Evolutionary conservation across 495 filamentous ascomycete genomes (phyloP), one percentile per base, ranked within the genome.

Genomic region (Aspergillus cristatus): DNA sequence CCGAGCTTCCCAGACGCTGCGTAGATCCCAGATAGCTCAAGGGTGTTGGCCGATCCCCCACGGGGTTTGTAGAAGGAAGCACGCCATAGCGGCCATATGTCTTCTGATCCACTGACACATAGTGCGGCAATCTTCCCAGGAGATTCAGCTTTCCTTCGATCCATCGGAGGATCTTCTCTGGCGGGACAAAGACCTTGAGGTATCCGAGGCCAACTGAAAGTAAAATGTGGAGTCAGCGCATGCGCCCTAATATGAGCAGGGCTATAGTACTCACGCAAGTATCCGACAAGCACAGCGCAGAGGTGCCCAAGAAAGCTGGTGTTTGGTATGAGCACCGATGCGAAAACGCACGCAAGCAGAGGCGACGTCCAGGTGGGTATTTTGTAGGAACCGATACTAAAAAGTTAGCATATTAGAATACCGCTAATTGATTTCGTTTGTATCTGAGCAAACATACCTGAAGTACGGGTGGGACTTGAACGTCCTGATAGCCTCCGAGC

Each of bases 61-160:
- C 45, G 3, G 54, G 30, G 14, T 54, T 67, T 18, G 65, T 68
- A 0, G 76, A 76, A 1, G 88, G 88, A 14, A 96, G 63, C 13
- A 96, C 84, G 1, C 88, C 88, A 52, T 90, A 94, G 33, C 88
- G 73, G n/a, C 88, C 88, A 51, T 86, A 93, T n/a, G 83, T 93
- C 73, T 93, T 94, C 55, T 94, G 88, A 51, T 96, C 88, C 10
- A 96, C 76, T 14, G 82, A 88, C 12, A 96, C 79, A 50, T 93
- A 96, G 59, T 90, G 82, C 12, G 88, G 86, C 26, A 94, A 59
- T 40, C 84, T 70, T 11, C 78, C 84, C 3, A 93, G 67, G 14
- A 94, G 71, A 46, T 94, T 90, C 36, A 93, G 50, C 56, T 85
- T 93, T 14, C 74, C 72, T 60, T 96, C 88, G 35, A 94, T 76